Conservation (phyloP, 768 basidiomycete species). For the Leucosporidium scottii region DNA sequence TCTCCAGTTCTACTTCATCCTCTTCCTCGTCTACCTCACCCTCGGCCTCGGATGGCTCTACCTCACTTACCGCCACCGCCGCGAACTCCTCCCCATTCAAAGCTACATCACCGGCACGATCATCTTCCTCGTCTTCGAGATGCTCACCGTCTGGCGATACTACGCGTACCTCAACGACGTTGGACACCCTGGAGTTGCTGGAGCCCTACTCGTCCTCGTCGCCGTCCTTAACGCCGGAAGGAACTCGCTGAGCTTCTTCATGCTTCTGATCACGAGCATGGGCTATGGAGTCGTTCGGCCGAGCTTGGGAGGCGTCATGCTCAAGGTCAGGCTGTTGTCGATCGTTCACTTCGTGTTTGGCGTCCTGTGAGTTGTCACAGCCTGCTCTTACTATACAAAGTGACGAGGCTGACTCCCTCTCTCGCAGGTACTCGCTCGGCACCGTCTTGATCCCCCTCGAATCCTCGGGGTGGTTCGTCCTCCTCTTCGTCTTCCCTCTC, state of each 20-base stretch:
- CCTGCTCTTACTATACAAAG: background rate
- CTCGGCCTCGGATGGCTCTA: conserved; percentile 71
- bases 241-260: conserved; percentile 79
- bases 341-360: conserved; percentile 86
- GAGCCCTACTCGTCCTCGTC: conserved; percentile 89
- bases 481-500: conserved; percentile 87
- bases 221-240: conserved; percentile 92
- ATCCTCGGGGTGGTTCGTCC: conserved; percentile 68
- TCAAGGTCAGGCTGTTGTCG: conserved; percentile 71
- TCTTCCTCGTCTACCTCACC: conserved; percentile 70
- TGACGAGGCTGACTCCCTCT: conserved; percentile 38
- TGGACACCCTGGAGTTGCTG: conserved; percentile 58
- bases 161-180: conserved; percentile 79
- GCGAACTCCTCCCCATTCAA: conserved; percentile 82
- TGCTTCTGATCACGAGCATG: conserved; percentile 84
- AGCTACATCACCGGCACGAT: conserved; percentile 87
- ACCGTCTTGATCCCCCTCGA: conserved; percentile 89
- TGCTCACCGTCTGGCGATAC: conserved; percentile 82
- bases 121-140: conserved; percentile 80
- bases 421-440: conserved; percentile 82
- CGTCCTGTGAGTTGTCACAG: conserved; percentile 52
- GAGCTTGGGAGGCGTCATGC: conserved; percentile 74
- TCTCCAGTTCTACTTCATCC: conserved; percentile 42
- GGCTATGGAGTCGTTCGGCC: conserved; percentile 89
- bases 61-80: conserved; percentile 69